Percentiles rank a stretch among this genome's conserved stretches.
Conservation (phyloP, 2,329 filamentous ascomycete genomes). For the Apiospora arundinis region DNA sequence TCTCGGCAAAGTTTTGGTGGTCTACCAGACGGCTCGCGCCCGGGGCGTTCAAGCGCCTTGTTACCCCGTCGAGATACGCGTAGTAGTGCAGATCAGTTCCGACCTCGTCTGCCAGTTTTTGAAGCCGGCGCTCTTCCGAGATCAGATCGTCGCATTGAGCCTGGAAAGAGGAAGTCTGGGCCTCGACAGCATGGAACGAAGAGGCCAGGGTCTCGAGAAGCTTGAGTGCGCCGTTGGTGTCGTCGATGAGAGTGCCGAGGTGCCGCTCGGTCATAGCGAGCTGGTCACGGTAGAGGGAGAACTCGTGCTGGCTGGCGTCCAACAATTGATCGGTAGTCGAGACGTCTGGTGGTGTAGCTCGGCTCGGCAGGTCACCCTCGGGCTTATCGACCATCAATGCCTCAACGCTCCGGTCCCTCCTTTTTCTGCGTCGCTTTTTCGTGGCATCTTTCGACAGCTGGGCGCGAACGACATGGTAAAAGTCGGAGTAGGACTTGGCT, state of each 20-base stretch:
- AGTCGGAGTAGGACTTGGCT: conserved; percentile 80
- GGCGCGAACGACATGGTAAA: conserved; percentile 68
- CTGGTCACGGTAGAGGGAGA: conserved; percentile 83
- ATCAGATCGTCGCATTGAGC: conserved; percentile 89
- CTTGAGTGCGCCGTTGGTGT: conserved; percentile 77
- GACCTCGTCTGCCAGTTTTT: conserved; percentile 81
- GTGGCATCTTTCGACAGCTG: conserved; percentile 60
- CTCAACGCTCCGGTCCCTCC: conserved; percentile 54
- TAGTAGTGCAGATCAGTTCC: conserved; percentile 94
- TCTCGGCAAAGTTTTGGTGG: conserved; percentile 83
- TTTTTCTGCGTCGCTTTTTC: conserved; percentile 46
- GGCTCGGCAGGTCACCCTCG: conserved; percentile 31
- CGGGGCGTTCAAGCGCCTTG: conserved; percentile 87
- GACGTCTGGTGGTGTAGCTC: conserved; percentile 48
- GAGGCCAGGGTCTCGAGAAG: conserved; percentile 80
- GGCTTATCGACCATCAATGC: conserved; percentile 52
- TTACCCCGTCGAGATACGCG: conserved; percentile 89
- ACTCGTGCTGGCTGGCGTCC: conserved; percentile 83
- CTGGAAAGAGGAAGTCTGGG: conserved; percentile 91
- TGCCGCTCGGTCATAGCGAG: conserved; percentile 81
- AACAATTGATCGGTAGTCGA: conserved; percentile 74
- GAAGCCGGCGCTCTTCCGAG: conserved; percentile 79
- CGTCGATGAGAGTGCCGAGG: conserved; percentile 77
- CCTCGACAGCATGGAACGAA: conserved; percentile 86
- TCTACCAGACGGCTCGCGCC: conserved; percentile 87